Base-by-base conservation (phyloP, 495 filamentous ascomycete genomes). In the Tuber magnatum region DNA sequence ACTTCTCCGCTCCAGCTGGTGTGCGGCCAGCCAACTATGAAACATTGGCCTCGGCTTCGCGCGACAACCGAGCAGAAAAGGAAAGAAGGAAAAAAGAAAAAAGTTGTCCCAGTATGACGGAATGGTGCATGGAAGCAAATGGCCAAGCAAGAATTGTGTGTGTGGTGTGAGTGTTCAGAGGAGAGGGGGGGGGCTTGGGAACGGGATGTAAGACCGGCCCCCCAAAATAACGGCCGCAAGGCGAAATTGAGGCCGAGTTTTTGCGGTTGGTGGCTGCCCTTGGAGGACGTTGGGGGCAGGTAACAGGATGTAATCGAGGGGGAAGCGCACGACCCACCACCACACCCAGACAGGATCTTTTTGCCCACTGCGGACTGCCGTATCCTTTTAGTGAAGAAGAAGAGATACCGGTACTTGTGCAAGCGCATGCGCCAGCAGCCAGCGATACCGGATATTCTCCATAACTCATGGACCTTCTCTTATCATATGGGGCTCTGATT, bases 71-170 rank as follows among this genome's bases (percentile, higher is more conserved):
- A 69, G 41, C 28, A 46, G 70, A 74, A 39, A 46, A 76, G 65
- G 76, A 76, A 56, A 44, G 72, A 78, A 69, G 77, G 68, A 74
- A 22, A 44, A 76, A 73, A 76, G 72, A 70, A 65, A 76, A 77
- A 72, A 77, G 28, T 79, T 76, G 65, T 79, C 70, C 72, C 76
- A 79, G 77, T 70, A 79, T 79, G 77, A 79, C 77, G 77, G 77
- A 75, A 74, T 79, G 44, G 48, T 79, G 77, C 77, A 79, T 77
- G 24, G 56, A 32, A 16, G 56, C 28, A 65, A 65, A 65, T 65
- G 56, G 28, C 56, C 56, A 65, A 65, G 56, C 24, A 56, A 56
- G 28, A 65, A 35, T 14, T 8, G 56, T 32, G 28, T 56, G 51
- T 32, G 51, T 28, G 51, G 10, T 40, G 28, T 65, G 56, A 35